phyloP scores from a whole-genome alignment of 192 early-diverging fungal genomes.

The Coemansia sp. region DNA sequence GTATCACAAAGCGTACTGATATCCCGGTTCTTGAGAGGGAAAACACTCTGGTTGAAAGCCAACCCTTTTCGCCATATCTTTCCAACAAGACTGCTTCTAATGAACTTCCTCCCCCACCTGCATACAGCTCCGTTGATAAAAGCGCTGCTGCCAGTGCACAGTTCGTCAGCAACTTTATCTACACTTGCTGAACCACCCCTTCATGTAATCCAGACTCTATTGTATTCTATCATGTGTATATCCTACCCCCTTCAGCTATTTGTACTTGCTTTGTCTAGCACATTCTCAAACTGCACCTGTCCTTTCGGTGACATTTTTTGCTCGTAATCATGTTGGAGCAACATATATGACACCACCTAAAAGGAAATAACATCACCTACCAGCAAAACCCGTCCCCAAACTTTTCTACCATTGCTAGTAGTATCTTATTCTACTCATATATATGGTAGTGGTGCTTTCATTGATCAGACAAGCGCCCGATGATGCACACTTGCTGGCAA shows the following conservation, averaged over 20 bases:
- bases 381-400: too few relatives aligned
- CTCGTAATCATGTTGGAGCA: too few relatives aligned
- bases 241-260: neutral
- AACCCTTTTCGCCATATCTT: neutral
- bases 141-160: neutral
- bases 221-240: neutral
- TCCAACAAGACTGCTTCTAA: neutral
- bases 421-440: too few relatives aligned
- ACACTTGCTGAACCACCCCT: neutral
- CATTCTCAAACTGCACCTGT: neutral
- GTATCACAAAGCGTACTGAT: neutral
- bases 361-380: too few relatives aligned
- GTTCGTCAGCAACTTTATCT: neutral
- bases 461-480: too few relatives aligned
- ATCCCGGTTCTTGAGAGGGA: neutral
- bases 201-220: neutral
- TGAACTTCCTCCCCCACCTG: neutral
- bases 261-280: neutral
- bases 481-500: too few relatives aligned
- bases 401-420: too few relatives aligned
- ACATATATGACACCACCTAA: too few relatives aligned
- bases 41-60: slow-evolving; percentile 7
- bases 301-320: too few relatives aligned
- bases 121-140: neutral
- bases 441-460: too few relatives aligned